phyloP scores from a whole-genome alignment of 1,139 yeast genomes.

The Hyphopichia buzzinii region DNA sequence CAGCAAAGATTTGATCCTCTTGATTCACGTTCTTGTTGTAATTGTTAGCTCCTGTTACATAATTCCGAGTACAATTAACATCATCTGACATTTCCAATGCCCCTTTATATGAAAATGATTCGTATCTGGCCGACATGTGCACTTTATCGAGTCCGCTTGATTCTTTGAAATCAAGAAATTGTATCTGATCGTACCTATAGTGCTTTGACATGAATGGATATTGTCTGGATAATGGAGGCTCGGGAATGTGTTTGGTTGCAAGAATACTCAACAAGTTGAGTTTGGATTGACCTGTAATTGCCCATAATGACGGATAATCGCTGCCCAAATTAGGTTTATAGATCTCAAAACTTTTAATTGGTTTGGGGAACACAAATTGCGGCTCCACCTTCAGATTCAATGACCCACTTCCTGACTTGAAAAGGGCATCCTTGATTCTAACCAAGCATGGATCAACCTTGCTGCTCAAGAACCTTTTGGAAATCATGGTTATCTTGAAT shows the following conservation, averaged over 20 bases:
- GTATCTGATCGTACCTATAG: slow-evolving; percentile 20
- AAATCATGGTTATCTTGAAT: background rate
- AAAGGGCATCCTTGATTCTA: slow-evolving; percentile 16
- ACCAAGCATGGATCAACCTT: slow-evolving; percentile 10
- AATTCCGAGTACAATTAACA: slow-evolving; percentile 64
- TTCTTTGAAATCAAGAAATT: slow-evolving; percentile 62
- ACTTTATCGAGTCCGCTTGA: slow-evolving; percentile 56
- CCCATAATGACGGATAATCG: slow-evolving; percentile 27
- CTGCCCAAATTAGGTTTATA: slow-evolving; percentile 12
- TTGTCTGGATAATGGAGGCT: slow-evolving; percentile 52
- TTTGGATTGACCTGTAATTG: slow-evolving; percentile 36
- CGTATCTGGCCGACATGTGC: slow-evolving; percentile 87
- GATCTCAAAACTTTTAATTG: slow-evolving; percentile 26
- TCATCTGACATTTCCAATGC: slow-evolving; percentile 61
- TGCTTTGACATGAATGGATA: slow-evolving; percentile 51
- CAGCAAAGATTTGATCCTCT: slow-evolving; percentile 30
- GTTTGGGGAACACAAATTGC: slow-evolving; percentile 18
- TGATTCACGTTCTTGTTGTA: slow-evolving; percentile 30
- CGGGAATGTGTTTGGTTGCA: slow-evolving; percentile 42
- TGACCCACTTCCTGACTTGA: slow-evolving; percentile 9
- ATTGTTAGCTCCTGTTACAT: slow-evolving; percentile 50
- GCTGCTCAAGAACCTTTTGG: background rate
- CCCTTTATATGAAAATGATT: slow-evolving; percentile 64
- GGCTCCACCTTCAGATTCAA: slow-evolving; percentile 9
- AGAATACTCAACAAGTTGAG: slow-evolving; percentile 31